Base-by-base conservation (phyloP, 768 basidiomycete species). In the Boletus coccyginus region DNA sequence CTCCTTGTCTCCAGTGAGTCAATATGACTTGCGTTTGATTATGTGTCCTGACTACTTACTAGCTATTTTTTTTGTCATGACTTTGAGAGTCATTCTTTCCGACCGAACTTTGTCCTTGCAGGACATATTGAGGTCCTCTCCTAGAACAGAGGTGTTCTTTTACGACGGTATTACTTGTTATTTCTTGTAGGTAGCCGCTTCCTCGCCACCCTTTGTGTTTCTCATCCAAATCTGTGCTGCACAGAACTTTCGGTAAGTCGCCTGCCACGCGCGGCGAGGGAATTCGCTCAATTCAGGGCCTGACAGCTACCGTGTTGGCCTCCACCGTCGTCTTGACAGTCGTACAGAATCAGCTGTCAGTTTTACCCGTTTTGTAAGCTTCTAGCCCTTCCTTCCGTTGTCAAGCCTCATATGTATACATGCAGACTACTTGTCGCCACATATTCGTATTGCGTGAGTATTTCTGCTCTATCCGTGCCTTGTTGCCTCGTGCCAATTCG, bases 371-470 rank as follows among this genome's bases (percentile, higher is more conserved):
- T 48, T 13, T 55, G 65, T 67, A 52, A 54, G 66, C 1, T 12
- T 14, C 42, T 46, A 29, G 33, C 7, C 16, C 19, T 1, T 27
- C 27, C 24, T 11, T 29, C 27, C 10, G 31, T 29, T 27, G 19
- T 32, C 14, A 5, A 31, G 33, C 50, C 50, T 65, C 27, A 59
- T 55, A 45, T 47, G 17, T 41, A 46, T 47, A 19, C n/a, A 44
- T 44, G 11, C 46, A 66, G 65, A 27, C 24, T 56, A 0, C 62
- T 66, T 4, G 32, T 66, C 9, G 55, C 59, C 2, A 48, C 46
- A 14, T 66, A 66, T 52, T 62, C 63, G 0, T 65, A 61, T 29
- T 67, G 65, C 19, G 65, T 66, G 54, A 52, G 66, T 61, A 55
- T 21, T 2, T 8, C 1, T 14, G 13, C 12, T 16, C 21, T 45